phyloP scores from a whole-genome alignment of 306 rosid genomes.

The Ammopiptanthus mongolicus region DNA sequence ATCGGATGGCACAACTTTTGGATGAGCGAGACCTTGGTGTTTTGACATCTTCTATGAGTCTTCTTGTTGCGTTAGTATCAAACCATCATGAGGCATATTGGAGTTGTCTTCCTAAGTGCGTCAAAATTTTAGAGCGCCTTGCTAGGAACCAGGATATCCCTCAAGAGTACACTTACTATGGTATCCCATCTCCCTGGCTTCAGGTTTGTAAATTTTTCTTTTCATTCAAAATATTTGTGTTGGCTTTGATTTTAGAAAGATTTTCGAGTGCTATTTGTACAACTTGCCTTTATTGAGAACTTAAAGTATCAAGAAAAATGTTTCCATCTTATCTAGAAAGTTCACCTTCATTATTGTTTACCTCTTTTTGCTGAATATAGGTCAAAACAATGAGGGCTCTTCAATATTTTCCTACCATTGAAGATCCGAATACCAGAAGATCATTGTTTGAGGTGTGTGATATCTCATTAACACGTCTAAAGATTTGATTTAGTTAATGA shows the following conservation, averaged over 20 bases:
- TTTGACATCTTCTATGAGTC: conserved; percentile 97
- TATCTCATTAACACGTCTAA: conserved; percentile 9
- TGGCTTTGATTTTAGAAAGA: background rate
- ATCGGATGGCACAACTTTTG: conserved; percentile 97
- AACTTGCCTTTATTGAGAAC: background rate
- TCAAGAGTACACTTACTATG: conserved; percentile 97
- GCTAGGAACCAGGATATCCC: conserved; percentile 98
- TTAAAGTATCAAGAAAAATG: background rate
- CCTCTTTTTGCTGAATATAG: conserved; percentile 41
- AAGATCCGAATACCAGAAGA: conserved; percentile 98
- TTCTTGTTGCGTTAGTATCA: conserved; percentile 93
- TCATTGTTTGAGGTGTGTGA: conserved; percentile 85
- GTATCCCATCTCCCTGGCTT: conserved; percentile 99
- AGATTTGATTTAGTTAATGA: background rate
- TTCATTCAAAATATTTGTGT: conserved; percentile 14
- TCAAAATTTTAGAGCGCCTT: conserved; percentile 86
- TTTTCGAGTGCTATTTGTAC: background rate
- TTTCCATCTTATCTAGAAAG: conserved; percentile 2
- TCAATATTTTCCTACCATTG: conserved; percentile 90
- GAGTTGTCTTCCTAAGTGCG: conserved; percentile 98
- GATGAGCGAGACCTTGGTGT: conserved; percentile 99
- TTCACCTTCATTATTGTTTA: conserved; percentile 2
- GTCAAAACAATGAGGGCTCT: conserved; percentile 99
- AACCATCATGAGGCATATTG: conserved; percentile 86
- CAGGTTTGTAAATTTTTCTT: conserved; percentile 63